These are phyloP conservation scores for Sanghuangporus baumii DNA, from an alignment of 1,284 basidiomycete genomes.

Conservation along the genomic window DNA sequence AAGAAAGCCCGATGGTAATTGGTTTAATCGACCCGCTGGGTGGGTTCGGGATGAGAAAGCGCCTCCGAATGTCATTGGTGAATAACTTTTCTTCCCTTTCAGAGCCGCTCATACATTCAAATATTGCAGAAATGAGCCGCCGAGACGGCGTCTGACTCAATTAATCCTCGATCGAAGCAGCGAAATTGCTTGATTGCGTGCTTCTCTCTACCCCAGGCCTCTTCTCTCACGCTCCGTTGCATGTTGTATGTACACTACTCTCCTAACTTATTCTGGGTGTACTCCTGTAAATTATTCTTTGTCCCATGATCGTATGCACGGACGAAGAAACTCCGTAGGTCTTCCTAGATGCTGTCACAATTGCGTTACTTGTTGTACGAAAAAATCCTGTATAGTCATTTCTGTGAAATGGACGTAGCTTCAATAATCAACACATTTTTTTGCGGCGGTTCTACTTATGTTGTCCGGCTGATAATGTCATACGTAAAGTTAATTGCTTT, in stretches of 20 bases:
- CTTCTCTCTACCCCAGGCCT: background rate
- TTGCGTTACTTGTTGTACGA: background rate
- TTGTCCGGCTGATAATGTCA: too few species aligned
- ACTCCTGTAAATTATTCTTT: too few species aligned
- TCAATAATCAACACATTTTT: too few species aligned
- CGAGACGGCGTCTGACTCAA: background rate
- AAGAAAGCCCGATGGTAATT: constrained; percentile 9
- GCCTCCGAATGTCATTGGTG: constrained; percentile 8
- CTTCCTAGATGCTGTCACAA: too few species aligned
- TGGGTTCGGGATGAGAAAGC: constrained; percentile 14
- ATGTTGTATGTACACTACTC: too few species aligned
- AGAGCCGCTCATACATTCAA: background rate
- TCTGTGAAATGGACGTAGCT: too few species aligned
- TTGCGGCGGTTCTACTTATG: too few species aligned
- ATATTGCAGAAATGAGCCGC: constrained; percentile 7
- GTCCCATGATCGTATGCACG: too few species aligned
- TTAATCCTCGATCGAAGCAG: background rate
- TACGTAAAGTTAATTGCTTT: too few species aligned
- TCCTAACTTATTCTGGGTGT: too few species aligned
- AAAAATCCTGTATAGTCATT: too few species aligned
- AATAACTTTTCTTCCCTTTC: background rate
- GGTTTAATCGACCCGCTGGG: constrained; percentile 12
- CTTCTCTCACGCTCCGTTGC: background rate
- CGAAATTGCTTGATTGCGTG: background rate
- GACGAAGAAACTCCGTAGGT: background rate